These are phyloP conservation scores for Rhodotorula taiwanensis DNA, from an alignment of 768 basidiomycete genomes.

Conservation along the genomic window DNA sequence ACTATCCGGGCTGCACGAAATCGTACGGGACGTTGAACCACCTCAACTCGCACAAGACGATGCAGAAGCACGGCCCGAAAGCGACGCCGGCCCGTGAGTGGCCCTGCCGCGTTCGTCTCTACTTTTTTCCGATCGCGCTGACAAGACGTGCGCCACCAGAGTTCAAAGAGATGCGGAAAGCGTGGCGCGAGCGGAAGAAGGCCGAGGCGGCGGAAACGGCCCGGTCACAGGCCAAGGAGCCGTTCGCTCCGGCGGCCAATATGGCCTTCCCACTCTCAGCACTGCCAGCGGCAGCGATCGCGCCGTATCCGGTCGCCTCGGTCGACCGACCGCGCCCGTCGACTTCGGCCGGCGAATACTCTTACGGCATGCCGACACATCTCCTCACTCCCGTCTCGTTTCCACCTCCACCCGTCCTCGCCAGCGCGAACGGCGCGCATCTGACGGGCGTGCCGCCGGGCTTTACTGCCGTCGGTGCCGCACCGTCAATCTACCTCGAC, in stretches of 20 bases:
- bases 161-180: conserved; percentile 95
- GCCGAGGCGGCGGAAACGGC: conserved; percentile 36
- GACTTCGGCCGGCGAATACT: conserved; percentile 33
- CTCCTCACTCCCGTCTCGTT: conserved; percentile 10
- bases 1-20: conserved; percentile 50
- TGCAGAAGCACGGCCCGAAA: conserved; percentile 92
- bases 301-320: no score
- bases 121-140: conserved; percentile 2
- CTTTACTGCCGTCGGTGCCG: no score
- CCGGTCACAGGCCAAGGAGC: conserved; percentile 22
- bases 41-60: conserved; percentile 94
- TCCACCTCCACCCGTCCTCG: neutral
- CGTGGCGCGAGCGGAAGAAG: conserved; percentile 91
- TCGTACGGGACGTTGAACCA: conserved; percentile 58
- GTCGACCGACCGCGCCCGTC: conserved; percentile 26
- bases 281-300: neutral
- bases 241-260: neutral
- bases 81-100: conserved; percentile 77
- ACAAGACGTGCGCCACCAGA: conserved; percentile 52
- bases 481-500: no score
- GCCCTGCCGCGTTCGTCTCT: neutral
- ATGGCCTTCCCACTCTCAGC: neutral
- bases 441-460: neutral
- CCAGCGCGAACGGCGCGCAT: neutral
- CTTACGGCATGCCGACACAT: conserved; percentile 19